Conservation (phyloP, 306 rosid genomes). For the Coriaria nepalensis region DNA sequence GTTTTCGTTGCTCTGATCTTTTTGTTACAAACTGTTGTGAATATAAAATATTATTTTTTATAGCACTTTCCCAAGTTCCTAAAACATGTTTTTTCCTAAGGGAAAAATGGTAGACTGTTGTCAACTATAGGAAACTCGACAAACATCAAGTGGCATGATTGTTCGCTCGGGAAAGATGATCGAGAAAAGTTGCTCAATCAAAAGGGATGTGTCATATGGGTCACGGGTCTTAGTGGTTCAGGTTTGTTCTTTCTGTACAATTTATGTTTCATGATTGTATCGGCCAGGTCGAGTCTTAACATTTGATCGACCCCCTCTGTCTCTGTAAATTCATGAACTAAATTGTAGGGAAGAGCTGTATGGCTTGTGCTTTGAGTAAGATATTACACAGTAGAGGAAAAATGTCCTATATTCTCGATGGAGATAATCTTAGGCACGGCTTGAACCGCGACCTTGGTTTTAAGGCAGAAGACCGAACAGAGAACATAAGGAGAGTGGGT, state of each 20-base stretch:
- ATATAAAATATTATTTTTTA: neutral
- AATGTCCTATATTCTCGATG: conserved; percentile 73
- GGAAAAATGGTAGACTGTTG: conserved; percentile 21
- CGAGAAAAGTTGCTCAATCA: conserved; percentile 45
- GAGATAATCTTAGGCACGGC: conserved; percentile 96
- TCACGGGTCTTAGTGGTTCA: conserved; percentile 76
- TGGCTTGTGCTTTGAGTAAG: conserved; percentile 87
- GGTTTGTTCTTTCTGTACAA: conserved; percentile 21
- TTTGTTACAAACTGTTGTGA: neutral
- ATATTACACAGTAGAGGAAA: conserved; percentile 59
- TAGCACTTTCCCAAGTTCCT: conserved; percentile 5
- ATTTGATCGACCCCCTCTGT: neutral
- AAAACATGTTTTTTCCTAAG: conserved; percentile 21
- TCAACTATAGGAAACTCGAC: conserved; percentile 48
- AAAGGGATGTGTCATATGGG: conserved; percentile 65
- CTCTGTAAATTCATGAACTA: neutral
- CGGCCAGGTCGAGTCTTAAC: neutral
- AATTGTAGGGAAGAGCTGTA: conserved; percentile 77
- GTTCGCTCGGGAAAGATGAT: conserved; percentile 37
- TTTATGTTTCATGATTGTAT: neutral
- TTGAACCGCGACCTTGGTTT: conserved; percentile 75
- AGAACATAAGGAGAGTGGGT: conserved; percentile 94
- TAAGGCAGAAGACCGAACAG: conserved; percentile 93
- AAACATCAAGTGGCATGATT: conserved; percentile 58
- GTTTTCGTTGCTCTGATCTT: neutral